Conservation (phyloP, 768 basidiomycete species). For the Tylopilus sp. region DNA sequence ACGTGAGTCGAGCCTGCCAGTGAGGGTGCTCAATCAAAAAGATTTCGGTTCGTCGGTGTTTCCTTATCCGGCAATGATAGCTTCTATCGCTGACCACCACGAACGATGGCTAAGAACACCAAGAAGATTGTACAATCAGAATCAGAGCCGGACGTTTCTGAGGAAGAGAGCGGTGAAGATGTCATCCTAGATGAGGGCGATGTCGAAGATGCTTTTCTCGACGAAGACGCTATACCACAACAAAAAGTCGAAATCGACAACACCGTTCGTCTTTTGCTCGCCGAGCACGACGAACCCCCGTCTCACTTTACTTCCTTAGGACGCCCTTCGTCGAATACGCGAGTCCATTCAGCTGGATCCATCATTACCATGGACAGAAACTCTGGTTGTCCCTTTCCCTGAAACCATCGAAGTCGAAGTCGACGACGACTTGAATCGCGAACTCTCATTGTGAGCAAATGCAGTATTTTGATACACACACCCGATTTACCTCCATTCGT, state of each 20-base stretch:
- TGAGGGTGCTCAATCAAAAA: conserved; percentile 15
- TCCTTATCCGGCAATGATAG: conserved; percentile 22
- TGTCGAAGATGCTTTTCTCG: conserved; percentile 54
- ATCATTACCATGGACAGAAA: conserved; percentile 82
- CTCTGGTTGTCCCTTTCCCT: conserved; percentile 68
- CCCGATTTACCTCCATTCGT: not conserved
- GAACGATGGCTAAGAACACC: conserved; percentile 14
- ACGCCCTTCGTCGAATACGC: conserved; percentile 77
- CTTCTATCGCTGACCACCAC: not conserved
- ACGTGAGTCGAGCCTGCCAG: not conserved
- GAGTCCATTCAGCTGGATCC: conserved; percentile 72
- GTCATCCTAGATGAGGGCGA: conserved; percentile 78
- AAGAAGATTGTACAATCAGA: conserved; percentile 8
- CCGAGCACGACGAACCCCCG: not conserved
- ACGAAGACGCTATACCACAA: conserved; percentile 77
- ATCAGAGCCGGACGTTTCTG: conserved; percentile 7
- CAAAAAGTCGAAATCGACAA: conserved; percentile 75
- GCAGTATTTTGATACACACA: no score
- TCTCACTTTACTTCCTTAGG: conserved; percentile 37
- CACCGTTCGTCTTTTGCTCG: conserved; percentile 44
- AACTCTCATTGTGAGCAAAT: conserved; percentile 82
- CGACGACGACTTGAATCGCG: conserved; percentile 87
- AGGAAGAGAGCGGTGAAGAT: conserved; percentile 36
- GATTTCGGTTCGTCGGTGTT: conserved; percentile 8
- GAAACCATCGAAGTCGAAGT: conserved; percentile 73